phyloP scores from a whole-genome alignment of 2,329 filamentous ascomycete species.

The Dendrostoma leiphaemia region DNA sequence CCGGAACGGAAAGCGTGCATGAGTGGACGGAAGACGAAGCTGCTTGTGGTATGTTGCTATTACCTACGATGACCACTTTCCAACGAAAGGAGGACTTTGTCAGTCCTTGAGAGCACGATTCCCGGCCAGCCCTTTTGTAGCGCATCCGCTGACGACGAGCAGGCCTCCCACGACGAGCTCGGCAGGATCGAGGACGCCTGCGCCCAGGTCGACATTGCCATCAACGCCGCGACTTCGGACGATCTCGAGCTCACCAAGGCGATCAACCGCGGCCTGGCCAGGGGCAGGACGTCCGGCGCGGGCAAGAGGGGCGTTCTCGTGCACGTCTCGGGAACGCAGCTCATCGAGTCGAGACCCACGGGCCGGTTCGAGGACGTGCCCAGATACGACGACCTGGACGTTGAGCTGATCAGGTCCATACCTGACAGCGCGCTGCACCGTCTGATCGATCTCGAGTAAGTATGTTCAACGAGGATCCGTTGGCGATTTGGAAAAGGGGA shows the following conservation, averaged over 20 bases:
- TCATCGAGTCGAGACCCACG: constrained; percentile 3
- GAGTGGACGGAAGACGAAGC: background rate
- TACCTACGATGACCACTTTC: too few species aligned
- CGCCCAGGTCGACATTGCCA: background rate
- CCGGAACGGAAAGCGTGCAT: background rate
- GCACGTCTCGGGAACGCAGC: constrained; percentile 5
- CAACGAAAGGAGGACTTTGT: too few species aligned
- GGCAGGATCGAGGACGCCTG: constrained; percentile 2
- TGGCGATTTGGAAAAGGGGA: background rate
- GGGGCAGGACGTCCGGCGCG: background rate
- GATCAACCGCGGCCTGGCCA: constrained; percentile 2
- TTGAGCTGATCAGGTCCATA: constrained; percentile 2
- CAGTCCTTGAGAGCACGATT: too few species aligned
- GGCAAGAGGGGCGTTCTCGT: background rate
- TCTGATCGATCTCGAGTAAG: constrained; percentile 1
- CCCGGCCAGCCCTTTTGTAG: too few species aligned
- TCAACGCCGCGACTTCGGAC: constrained; percentile 4
- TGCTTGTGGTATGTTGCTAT: background rate
- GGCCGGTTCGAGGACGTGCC: background rate
- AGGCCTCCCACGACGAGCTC: background rate
- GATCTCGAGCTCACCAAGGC: background rate
- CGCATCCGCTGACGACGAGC: background rate
- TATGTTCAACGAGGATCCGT: background rate
- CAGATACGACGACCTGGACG: background rate
- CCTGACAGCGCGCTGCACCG: background rate